phyloP scores from a whole-genome alignment of 768 basidiomycete species.

The Astraeus odoratus region DNA sequence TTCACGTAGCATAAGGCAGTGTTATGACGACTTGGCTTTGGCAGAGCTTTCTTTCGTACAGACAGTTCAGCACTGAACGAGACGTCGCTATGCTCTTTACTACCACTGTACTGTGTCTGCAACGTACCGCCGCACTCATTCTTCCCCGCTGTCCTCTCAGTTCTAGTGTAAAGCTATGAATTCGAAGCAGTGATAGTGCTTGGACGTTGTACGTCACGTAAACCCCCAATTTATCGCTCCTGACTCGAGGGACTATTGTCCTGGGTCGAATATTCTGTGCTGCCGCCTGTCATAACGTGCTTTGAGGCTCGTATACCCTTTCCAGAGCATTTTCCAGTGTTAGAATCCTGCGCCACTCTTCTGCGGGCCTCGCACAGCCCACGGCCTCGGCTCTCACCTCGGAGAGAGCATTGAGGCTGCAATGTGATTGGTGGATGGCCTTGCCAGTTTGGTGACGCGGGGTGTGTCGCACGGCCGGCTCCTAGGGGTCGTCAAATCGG shows the following conservation, averaged over 20 bases:
- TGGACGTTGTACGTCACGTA: conserved; percentile 11
- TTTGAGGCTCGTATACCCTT: not conserved
- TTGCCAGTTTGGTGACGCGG: not conserved
- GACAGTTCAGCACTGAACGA: not conserved
- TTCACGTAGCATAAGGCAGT: conserved; percentile 5
- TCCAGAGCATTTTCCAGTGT: not conserved
- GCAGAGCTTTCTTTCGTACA: not conserved
- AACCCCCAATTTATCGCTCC: conserved; percentile 10
- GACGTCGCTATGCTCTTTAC: not conserved
- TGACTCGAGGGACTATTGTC: not conserved
- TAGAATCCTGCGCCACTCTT: too few species aligned
- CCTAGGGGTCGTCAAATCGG: not conserved
- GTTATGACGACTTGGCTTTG: not conserved
- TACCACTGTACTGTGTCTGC: not conserved
- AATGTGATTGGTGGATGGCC: not conserved
- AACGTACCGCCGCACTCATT: not conserved
- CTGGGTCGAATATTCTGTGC: not conserved
- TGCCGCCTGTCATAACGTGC: not conserved
- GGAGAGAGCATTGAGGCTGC: not conserved
- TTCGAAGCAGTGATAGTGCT: conserved; percentile 16
- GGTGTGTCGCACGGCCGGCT: not conserved
- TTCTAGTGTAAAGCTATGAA: conserved; percentile 17
- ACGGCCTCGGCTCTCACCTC: not conserved
- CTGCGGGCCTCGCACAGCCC: not conserved
- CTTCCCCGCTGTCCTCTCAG: conserved; percentile 2